Conservation (phyloP, 495 filamentous ascomycete genomes). For the Aspergillus bertholletiae region DNA sequence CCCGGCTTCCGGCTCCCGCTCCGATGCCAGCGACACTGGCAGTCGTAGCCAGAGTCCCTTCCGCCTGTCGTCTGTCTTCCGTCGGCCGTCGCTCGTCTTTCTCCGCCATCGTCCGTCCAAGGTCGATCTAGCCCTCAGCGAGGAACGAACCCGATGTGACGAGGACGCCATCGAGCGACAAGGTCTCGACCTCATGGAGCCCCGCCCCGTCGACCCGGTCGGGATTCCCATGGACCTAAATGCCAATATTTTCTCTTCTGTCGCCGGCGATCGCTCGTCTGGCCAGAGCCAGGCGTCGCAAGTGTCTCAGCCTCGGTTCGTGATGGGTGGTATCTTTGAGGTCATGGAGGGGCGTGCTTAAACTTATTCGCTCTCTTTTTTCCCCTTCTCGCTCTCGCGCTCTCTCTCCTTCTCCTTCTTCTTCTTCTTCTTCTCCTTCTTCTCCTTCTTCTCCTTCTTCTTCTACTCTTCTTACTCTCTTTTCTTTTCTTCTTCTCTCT, state of each 20-base stretch:
- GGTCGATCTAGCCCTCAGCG: slow-evolving; percentile 38
- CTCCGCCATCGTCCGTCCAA: slow-evolving; percentile 41
- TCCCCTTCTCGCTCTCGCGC: slow-evolving; percentile 1
- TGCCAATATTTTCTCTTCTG: slow-evolving; percentile 7
- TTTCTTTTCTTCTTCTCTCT: slow-evolving; percentile 3
- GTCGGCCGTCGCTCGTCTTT: slow-evolving; percentile 31
- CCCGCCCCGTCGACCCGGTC: slow-evolving; percentile 35
- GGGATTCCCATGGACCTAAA: slow-evolving; percentile 21
- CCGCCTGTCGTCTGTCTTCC: slow-evolving; percentile 28
- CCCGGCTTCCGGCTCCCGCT: neutral
- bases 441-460: neutral
- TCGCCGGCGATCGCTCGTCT: slow-evolving; percentile 5
- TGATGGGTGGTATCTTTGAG: slow-evolving; percentile 48
- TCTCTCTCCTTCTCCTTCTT: slow-evolving; percentile 1
- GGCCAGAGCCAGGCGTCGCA: neutral
- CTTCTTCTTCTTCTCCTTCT: neutral
- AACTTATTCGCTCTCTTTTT: slow-evolving; percentile 1
- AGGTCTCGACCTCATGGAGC: slow-evolving; percentile 45
- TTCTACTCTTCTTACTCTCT: neutral
- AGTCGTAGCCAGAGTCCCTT: slow-evolving; percentile 27
- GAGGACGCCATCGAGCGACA: slow-evolving; percentile 36
- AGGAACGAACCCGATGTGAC: slow-evolving; percentile 38
- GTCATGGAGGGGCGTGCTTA: slow-evolving; percentile 44
- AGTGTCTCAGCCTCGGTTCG: slow-evolving; percentile 30
- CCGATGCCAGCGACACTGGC: slow-evolving; percentile 2